Conservation (phyloP, 2,329 filamentous ascomycete species). For the Apiospora saccharicola region DNA sequence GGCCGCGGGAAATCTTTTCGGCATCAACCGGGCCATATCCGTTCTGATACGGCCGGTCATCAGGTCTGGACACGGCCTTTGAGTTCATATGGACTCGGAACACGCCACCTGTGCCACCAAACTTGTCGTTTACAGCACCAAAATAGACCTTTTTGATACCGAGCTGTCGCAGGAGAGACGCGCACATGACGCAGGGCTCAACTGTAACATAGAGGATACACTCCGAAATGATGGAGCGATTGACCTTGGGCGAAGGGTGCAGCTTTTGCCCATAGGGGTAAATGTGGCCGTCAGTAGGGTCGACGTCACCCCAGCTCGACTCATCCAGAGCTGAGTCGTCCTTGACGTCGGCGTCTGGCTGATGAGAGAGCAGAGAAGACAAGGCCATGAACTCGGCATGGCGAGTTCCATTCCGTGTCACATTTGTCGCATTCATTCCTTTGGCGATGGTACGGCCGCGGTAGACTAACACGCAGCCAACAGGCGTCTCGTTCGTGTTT, state of each 20-base stretch:
- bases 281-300: constrained; percentile 62
- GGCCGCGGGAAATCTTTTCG: constrained; percentile 45
- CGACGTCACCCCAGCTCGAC: constrained; percentile 58
- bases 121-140: constrained; percentile 94
- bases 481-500: constrained; percentile 87
- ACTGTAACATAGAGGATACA: constrained; percentile 93
- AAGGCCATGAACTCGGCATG: constrained; percentile 97
- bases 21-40: constrained; percentile 41
- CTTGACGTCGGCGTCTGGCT: constrained; percentile 38
- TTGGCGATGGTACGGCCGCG: constrained; percentile 79
- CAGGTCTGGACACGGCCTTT: constrained; percentile 43
- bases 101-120: constrained; percentile 94
- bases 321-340: constrained; percentile 44
- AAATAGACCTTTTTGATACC: constrained; percentile 91
- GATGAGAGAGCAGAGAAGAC: constrained; percentile 58
- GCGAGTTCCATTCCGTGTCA: constrained; percentile 87
- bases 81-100: constrained; percentile 80
- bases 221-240: constrained; percentile 72
- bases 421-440: constrained; percentile 97
- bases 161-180: constrained; percentile 87
- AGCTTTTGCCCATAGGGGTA: constrained; percentile 69
- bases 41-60: constrained; percentile 40
- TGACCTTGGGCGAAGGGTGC: constrained; percentile 63
- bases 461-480: constrained; percentile 93
- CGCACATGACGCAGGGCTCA: constrained; percentile 99